phyloP scores from a whole-genome alignment of 805 yeast species.

The Hanseniaspora clermontiae region DNA sequence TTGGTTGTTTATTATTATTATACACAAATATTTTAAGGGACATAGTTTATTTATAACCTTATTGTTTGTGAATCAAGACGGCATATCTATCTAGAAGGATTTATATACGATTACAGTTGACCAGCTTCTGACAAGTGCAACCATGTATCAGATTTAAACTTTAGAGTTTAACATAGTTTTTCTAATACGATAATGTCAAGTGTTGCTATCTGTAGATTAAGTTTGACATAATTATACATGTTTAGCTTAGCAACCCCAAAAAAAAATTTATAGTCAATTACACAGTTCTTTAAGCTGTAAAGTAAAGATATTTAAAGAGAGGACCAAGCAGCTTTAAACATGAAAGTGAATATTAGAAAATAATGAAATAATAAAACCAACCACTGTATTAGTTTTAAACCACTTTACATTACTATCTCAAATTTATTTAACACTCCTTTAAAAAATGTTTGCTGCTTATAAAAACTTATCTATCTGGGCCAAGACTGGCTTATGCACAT shows the following conservation, averaged over 20 bases:
- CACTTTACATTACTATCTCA: neutral
- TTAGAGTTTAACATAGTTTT: too few relatives aligned
- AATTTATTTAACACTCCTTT: neutral
- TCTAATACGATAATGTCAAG: neutral
- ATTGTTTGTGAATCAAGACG: neutral
- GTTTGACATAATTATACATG: too few relatives aligned
- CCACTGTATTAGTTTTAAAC: neutral
- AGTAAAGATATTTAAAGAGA: too few relatives aligned
- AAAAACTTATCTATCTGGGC: conserved; percentile 11
- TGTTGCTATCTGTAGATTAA: neutral
- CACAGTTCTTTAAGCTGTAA: neutral
- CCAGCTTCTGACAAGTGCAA: neutral
- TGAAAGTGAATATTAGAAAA: too few relatives aligned
- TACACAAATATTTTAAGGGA: neutral
- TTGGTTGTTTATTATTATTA: too few relatives aligned
- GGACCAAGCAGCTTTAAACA: too few relatives aligned
- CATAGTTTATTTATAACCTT: neutral
- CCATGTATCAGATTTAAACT: too few relatives aligned
- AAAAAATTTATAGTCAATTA: too few relatives aligned
- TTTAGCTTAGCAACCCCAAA: neutral
- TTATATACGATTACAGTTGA: neutral
- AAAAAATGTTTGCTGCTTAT: conserved; percentile 4
- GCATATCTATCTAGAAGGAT: neutral
- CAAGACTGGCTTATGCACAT: conserved; percentile 8
- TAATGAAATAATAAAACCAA: neutral